Evolutionary conservation across 192 early-diverging fungal genomes (phyloP), one percentile per base, ranked within the genome.

Genomic region (Fimicolochytrium jonesii): DNA sequence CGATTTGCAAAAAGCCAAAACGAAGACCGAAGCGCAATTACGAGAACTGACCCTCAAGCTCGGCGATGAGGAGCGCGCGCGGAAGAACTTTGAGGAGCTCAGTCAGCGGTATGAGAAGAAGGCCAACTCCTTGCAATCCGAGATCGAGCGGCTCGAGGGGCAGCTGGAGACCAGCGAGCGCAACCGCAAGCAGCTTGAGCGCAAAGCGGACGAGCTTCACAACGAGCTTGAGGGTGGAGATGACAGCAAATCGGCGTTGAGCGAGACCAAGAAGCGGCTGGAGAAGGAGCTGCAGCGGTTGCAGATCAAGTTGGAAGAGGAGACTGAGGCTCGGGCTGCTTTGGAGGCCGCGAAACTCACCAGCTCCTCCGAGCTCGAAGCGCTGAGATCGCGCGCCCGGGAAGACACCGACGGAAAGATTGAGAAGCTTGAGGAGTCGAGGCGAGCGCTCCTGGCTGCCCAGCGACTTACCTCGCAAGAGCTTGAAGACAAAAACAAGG

Each of bases 351-450:
- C 79, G 56, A 73, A 78, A 51, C 28, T 59, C 6, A 45, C 53
- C 23, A 67, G 66, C 33, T 65, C 77, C 2, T 70, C 64, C 0
- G 85, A 88, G 30, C 53, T 84, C 4, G 86, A 87, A 30, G 64
- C 77, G 17, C 56, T 87, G 11, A 73, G 83, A 22, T 73, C 62
- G 51, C 79, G 75, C 61, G 76, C 86, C n/a, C 67, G 80, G 42
- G 70, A 81, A 0, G 90, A 92, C 44, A 75, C 83, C 39, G 88
- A 90, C 42, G 87, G 80, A 55, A 86, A 82, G 35, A 70, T 94
- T 42, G 86, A 86, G 25, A 85, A 85, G 41, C 75, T 92, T 1
- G 92, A 94, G 68, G 89, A 90, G 56, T 89, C 89, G 11, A 84
- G 88, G 6, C 77, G 86, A 65, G 89, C 90, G 15, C 75, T 92